Conservation (phyloP, 257 asterid genomes). For the Mentha longifolia region DNA sequence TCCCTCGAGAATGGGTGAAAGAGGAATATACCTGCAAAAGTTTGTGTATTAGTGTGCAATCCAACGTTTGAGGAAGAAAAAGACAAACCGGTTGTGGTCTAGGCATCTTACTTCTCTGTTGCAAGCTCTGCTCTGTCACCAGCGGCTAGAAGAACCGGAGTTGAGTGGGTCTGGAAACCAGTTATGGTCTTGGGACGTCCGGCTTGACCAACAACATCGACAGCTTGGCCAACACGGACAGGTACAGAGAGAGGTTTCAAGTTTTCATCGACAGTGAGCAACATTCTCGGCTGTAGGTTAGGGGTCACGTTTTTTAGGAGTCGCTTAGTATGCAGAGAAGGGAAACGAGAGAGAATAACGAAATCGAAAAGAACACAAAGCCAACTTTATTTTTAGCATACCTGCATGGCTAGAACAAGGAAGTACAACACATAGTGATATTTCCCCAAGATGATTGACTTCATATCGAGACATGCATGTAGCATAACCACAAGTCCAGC, state of each 20-base stretch:
- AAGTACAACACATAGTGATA: conserved; percentile 86
- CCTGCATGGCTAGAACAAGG: conserved; percentile 95
- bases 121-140: conserved; percentile 99
- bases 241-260: conserved; percentile 87
- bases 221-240: conserved; percentile 97
- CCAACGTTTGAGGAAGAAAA: not conserved
- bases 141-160: conserved; percentile 92
- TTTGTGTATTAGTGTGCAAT: not conserved
- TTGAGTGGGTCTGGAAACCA: conserved; percentile 92
- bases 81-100: not conserved
- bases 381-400: conserved; percentile 23
- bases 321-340: not conserved
- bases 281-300: conserved; percentile 82
- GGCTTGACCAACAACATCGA: conserved; percentile 94
- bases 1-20: conserved; percentile 95
- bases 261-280: conserved; percentile 88
- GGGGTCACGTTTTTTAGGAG: not conserved
- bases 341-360: not conserved
- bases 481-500: conserved; percentile 81
- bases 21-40: conserved; percentile 72
- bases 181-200: conserved; percentile 98
- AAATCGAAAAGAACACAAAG: not conserved
- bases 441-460: conserved; percentile 80
- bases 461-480: conserved; percentile 90
- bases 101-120: conserved; percentile 70